These are phyloP conservation scores for Tetrapisispora namnaoensis DNA, from an alignment of 805 yeast genomes.

Conservation along the genomic window DNA sequence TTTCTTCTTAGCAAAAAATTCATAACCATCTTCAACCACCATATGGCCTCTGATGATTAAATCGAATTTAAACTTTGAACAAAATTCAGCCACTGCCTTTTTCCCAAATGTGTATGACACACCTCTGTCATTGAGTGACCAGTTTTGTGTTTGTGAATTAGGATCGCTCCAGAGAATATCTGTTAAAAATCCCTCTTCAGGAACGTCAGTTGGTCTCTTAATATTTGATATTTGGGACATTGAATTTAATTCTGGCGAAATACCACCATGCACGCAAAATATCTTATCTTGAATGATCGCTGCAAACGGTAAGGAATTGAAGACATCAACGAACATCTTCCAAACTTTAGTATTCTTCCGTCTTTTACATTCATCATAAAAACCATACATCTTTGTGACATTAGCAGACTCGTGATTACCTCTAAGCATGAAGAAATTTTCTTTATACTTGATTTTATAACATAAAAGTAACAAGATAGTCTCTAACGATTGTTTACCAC, in stretches of 20 bases:
- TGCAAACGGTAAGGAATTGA: constrained; percentile 90
- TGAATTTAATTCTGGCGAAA: constrained; percentile 58
- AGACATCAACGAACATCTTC: constrained; percentile 89
- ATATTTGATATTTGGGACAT: constrained; percentile 57
- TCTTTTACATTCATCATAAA: constrained; percentile 95
- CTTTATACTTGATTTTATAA: constrained; percentile 92
- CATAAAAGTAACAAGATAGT: constrained; percentile 81
- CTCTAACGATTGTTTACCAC: constrained; percentile 94
- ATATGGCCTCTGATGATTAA: constrained; percentile 74
- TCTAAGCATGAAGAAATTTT: constrained; percentile 82
- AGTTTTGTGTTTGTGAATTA: constrained; percentile 41
- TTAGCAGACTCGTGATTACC: constrained; percentile 98
- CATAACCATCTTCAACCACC: constrained; percentile 87
- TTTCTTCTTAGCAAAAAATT: constrained; percentile 63
- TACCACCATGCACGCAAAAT: constrained; percentile 80
- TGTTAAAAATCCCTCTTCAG: constrained; percentile 66
- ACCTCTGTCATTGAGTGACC: constrained; percentile 78
- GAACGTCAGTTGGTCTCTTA: constrained; percentile 74
- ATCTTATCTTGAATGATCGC: constrained; percentile 92
- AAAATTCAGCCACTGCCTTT: constrained; percentile 57
- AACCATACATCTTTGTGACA: constrained; percentile 93
- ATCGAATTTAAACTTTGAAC: constrained; percentile 58
- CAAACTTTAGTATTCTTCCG: constrained; percentile 83
- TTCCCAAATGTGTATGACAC: constrained; percentile 71
- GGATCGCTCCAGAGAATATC: constrained; percentile 84